A percentile compares a stretch with the other conserved stretches of the same genome.
phyloP scores from a whole-genome alignment of 352 stramenopile genomes.

The Phytophthora multivora region DNA sequence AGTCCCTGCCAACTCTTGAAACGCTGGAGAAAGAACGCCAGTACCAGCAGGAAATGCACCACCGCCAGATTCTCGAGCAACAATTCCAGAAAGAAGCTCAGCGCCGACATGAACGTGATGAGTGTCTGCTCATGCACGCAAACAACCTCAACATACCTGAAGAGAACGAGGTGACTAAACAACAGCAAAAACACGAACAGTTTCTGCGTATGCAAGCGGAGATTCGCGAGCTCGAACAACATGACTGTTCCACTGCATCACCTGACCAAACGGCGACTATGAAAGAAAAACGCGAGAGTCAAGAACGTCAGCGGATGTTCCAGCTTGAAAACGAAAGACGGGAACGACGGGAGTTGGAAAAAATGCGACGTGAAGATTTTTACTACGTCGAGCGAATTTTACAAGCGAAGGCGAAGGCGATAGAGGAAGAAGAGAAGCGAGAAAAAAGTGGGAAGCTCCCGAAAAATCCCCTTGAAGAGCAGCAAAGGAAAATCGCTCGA shows the following conservation, averaged over 20 bases:
- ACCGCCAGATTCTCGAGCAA: slow-evolving; percentile 47
- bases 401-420: slow-evolving; percentile 35
- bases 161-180: slow-evolving; percentile 31
- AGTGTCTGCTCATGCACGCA: slow-evolving; percentile 40
- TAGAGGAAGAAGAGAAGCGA: slow-evolving; percentile 23
- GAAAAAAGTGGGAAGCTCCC: slow-evolving; percentile 2
- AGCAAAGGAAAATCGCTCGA: slow-evolving; percentile 49
- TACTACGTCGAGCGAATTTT: slow-evolving; percentile 62
- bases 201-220: slow-evolving; percentile 35
- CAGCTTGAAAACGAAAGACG: slow-evolving; percentile 30
- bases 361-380: slow-evolving; percentile 58
- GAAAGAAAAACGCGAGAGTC: slow-evolving; percentile 31
- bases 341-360: slow-evolving; percentile 39
- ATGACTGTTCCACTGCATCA: background rate
- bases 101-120: slow-evolving; percentile 43
- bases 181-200: slow-evolving; percentile 38
- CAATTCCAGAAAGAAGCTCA: slow-evolving; percentile 51
- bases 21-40: slow-evolving; percentile 43
- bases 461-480: slow-evolving; percentile 44
- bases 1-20: slow-evolving; percentile 60
- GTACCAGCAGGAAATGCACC: slow-evolving; percentile 40
- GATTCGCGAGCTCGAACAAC: slow-evolving; percentile 29
- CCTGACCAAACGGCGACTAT: background rate
- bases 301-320: slow-evolving; percentile 35
- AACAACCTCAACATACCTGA: slow-evolving; percentile 49